These are phyloP conservation scores for Infundibulicybe gibba DNA, from an alignment of 768 basidiomycete species.

Conservation along the genomic window DNA sequence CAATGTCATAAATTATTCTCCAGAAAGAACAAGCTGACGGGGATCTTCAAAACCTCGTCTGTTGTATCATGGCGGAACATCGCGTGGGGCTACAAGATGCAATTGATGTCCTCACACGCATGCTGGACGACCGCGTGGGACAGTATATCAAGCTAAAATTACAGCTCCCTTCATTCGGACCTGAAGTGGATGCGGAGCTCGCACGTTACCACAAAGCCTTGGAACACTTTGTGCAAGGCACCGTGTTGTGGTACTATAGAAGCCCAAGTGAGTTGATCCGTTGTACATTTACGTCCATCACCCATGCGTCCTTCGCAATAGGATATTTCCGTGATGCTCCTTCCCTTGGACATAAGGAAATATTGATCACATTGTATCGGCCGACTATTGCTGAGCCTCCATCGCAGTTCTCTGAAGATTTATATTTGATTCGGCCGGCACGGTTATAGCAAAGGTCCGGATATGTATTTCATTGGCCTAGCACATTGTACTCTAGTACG, in stretches of 20 bases:
- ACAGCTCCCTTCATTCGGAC: conserved; percentile 17
- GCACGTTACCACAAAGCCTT: conserved; percentile 6
- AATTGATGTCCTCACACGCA: conserved; percentile 14
- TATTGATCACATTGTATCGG: no score
- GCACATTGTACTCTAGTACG: no score
- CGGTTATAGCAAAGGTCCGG: no score
- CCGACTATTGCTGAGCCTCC: no score
- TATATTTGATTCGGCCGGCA: no score
- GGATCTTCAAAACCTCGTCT: conserved; percentile 22
- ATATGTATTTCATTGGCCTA: no score
- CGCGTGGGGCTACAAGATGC: conserved; percentile 19
- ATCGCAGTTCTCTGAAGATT: no score
- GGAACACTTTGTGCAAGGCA: conserved; percentile 13
- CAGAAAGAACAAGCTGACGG: conserved; percentile 25
- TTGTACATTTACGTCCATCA: no score
- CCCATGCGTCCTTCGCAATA: no score
- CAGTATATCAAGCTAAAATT: conserved; percentile 18
- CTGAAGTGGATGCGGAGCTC: conserved; percentile 8
- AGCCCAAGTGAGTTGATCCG: conserved; percentile 8
- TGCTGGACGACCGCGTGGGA: conserved; percentile 14
- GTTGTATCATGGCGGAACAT: conserved; percentile 16
- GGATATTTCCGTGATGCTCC: no score
- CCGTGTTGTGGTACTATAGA: conserved; percentile 11
- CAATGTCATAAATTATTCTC: background rate
- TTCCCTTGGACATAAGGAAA: no score